Percentiles rank a stretch among this genome's conserved stretches.
Evolutionary conservation across 2,329 filamentous ascomycete species (phyloP).

Genomic region (Penicillium sumatraense): DNA sequence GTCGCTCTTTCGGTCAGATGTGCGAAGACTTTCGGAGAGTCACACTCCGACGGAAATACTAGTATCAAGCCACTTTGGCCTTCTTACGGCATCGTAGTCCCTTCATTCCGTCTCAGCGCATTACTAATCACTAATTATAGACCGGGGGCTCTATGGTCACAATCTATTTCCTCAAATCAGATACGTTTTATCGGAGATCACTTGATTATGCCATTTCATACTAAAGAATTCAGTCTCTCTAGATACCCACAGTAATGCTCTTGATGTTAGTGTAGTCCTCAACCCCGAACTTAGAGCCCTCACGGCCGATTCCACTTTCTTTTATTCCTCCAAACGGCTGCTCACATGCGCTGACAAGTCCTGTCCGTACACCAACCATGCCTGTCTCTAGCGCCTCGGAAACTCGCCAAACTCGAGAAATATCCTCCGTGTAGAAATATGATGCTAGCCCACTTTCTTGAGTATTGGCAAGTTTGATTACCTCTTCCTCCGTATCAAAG

Average conservation of each 20-base stretch:
- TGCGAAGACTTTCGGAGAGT: not conserved
- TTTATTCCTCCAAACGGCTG: constrained; percentile 13
- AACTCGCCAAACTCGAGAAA: constrained; percentile 1
- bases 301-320: constrained; percentile 2
- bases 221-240: no score
- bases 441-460: not conserved
- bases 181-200: no score
- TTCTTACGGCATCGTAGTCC: no score
- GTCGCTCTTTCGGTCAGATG: not conserved
- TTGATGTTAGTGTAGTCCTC: constrained; percentile 17
- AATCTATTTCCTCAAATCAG: no score
- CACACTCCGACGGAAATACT: not conserved
- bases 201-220: no score
- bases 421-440: constrained; percentile 1
- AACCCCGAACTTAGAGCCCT: constrained; percentile 7
- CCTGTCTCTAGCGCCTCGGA: not conserved
- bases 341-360: constrained; percentile 2
- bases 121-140: no score
- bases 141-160: no score
- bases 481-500: not conserved
- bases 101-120: no score
- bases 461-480: not conserved
- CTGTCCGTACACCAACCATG: constrained; percentile 6
- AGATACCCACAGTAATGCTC: constrained; percentile 5
- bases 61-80: not conserved